Conservation (phyloP, 352 stramenopile genomes). For the Phytophthora podocarpi region DNA sequence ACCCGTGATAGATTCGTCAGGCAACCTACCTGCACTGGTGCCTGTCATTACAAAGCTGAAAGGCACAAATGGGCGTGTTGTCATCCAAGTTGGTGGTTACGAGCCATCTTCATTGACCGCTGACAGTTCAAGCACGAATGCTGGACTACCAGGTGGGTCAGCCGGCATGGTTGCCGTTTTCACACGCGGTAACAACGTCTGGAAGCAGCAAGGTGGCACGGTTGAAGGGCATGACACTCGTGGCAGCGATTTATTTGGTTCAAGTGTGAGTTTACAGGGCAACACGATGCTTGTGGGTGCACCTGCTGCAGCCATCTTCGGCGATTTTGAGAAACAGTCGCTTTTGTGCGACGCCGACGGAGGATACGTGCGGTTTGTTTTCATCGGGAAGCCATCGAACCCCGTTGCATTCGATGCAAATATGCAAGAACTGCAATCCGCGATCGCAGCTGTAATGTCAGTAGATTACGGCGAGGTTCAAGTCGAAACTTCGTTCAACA, state of each 20-base stretch:
- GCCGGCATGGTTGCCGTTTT: conserved; percentile 77
- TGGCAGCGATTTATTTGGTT: conserved; percentile 71
- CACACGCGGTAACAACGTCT: conserved; percentile 66
- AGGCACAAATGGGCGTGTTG: conserved; percentile 61
- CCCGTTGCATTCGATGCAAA: conserved; percentile 68
- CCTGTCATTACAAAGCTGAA: conserved; percentile 57
- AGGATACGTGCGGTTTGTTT: conserved; percentile 73
- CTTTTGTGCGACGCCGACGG: conserved; percentile 77
- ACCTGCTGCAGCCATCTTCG: conserved; percentile 67
- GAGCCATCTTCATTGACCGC: conserved; percentile 30
- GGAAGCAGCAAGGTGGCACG: conserved; percentile 70
- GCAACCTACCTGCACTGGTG: conserved; percentile 68
- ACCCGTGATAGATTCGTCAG: conserved; percentile 64
- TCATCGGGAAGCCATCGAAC: conserved; percentile 53
- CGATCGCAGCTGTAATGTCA: conserved; percentile 63
- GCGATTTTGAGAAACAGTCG: conserved; percentile 75
- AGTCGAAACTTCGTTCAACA: conserved; percentile 55
- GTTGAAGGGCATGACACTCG: conserved; percentile 65
- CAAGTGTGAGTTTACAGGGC: conserved; percentile 66
- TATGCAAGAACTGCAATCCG: conserved; percentile 47
- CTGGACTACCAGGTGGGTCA: conserved; percentile 56
- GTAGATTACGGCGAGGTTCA: conserved; percentile 58
- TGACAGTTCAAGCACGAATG: conserved; percentile 42
- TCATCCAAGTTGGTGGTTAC: conserved; percentile 62
- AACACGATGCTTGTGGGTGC: conserved; percentile 66